These are phyloP conservation scores for Neoboletus brunneissimus DNA, from an alignment of 768 basidiomycete genomes.

Conservation along the genomic window DNA sequence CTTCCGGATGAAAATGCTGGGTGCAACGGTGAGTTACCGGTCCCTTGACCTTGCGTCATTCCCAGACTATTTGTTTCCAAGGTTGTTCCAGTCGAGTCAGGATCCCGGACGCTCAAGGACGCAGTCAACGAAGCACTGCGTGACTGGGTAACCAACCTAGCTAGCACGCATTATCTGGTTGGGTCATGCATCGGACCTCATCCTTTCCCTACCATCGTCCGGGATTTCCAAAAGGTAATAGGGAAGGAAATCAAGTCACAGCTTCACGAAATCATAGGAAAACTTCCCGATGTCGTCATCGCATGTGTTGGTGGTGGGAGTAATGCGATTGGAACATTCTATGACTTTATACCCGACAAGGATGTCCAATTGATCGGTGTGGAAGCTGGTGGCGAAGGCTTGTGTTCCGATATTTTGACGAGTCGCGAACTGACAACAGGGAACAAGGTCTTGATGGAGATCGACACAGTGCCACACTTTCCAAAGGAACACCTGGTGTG, in stretches of 20 bases:
- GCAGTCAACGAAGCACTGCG: constrained; percentile 98
- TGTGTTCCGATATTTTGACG: constrained; percentile 9
- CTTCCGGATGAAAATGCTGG: constrained; percentile 97
- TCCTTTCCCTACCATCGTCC: constrained; percentile 98
- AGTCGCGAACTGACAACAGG: constrained; percentile 7
- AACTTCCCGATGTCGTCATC: constrained; percentile 90
- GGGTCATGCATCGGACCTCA: constrained; percentile 98
- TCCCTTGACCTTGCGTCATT: background rate
- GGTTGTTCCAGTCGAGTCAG: constrained; percentile 93
- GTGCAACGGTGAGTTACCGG: constrained; percentile 62
- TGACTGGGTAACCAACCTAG: constrained; percentile 96
- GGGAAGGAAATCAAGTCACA: constrained; percentile 93
- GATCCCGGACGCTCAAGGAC: constrained; percentile 94
- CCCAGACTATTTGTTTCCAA: constrained; percentile 28
- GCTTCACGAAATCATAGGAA: constrained; percentile 65
- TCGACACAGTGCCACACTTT: constrained; percentile 89
- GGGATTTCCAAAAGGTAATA: constrained; percentile 96
- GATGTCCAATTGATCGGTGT: constrained; percentile 86
- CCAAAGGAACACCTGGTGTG: constrained; percentile 89
- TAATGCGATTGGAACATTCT: constrained; percentile 98
- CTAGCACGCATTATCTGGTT: constrained; percentile 93
- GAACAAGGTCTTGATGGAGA: constrained; percentile 68
- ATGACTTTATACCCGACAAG: constrained; percentile 91
- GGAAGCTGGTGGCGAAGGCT: constrained; percentile 96
- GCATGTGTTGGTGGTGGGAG: constrained; percentile 98